Base-by-base conservation (phyloP, 1,284 basidiomycete genomes). In the Leccinum griseonigrum region DNA sequence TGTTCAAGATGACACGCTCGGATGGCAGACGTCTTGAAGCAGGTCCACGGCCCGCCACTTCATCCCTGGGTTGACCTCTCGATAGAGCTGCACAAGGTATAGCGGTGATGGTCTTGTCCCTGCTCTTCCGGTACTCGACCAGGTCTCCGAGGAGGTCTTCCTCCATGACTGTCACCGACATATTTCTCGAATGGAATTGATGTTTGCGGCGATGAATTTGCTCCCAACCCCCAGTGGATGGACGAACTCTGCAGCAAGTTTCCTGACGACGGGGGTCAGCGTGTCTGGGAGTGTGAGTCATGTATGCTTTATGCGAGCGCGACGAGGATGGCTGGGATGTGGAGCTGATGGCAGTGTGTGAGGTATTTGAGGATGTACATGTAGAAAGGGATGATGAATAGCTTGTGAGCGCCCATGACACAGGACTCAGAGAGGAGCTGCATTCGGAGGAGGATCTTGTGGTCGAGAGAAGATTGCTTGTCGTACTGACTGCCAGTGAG, bases 381-480 rank as follows among this genome's bases (percentile, higher is more conserved):
- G 81, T 99, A 99, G 79, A 98, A 98, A 16, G 90, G 86, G 56
- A 99, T 88, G 36, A 99, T 88, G 73, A 90, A 95, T 62, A 97
- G 87, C 75, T 96, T 95, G 81, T 99, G 96, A 1, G 85, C 79
- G 40, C 94, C 92, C 87, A 96, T 97, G 58, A 98, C 91, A 55
- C 97, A 88, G n/a, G n/a, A n/a, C n/a, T n/a, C n/a, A n/a, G 94
- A 92, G 57, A 99, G 85, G 46, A 99, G 89, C 75, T 98, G 95
- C 94, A 99, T 97, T n/a, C n/a, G n/a, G 71, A 98, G 84, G 65
- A 98, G 84, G 63, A 99, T 91, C 78, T 98, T 98, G 82, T 98
- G 97, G 68, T 98, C 96, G 67, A 99, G 85, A 22, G 93, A 91
- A 74, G 92, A 95, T 16, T 91, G 88, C 76, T 96, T 97, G 83